Conservation (phyloP, 2,329 filamentous ascomycete species). For the Exophiala dermatitidis region DNA sequence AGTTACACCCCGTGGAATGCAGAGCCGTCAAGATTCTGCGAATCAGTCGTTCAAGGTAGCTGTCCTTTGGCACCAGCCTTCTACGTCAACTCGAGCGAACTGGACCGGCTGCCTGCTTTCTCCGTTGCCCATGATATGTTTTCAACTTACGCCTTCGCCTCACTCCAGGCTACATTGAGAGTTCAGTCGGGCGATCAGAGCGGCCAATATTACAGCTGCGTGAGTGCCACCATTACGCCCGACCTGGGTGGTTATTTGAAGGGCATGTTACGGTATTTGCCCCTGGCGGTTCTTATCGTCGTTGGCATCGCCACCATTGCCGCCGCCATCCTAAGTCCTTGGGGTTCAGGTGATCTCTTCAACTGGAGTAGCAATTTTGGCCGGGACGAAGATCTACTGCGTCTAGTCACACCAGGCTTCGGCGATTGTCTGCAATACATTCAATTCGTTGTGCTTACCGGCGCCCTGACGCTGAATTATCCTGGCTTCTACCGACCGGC, state of each 20-base stretch:
- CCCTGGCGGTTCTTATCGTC: constrained; percentile 67
- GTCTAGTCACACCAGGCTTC: constrained; percentile 90
- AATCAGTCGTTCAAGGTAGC: constrained; percentile 45
- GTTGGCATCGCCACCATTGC: constrained; percentile 76
- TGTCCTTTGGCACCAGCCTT: constrained; percentile 77
- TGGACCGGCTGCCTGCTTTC: constrained; percentile 59
- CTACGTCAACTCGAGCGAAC: constrained; percentile 47
- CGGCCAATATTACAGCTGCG: constrained; percentile 64
- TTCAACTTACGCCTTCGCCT: constrained; percentile 80
- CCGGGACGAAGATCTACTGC: constrained; percentile 80
- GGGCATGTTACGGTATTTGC: constrained; percentile 67
- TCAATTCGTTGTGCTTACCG: constrained; percentile 82
- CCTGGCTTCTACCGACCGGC: constrained; percentile 92
- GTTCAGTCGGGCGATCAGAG: constrained; percentile 66
- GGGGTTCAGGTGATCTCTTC: constrained; percentile 85
- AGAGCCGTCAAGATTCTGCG: constrained; percentile 58
- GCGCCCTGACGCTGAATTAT: constrained; percentile 78
- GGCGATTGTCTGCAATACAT: constrained; percentile 96
- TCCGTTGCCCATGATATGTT: constrained; percentile 65
- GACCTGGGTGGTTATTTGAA: constrained; percentile 63
- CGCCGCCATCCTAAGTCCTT: constrained; percentile 83
- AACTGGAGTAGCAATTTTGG: constrained; percentile 98
- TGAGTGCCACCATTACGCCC: constrained; percentile 76
- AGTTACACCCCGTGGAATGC: constrained; percentile 63
- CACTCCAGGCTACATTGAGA: constrained; percentile 64